These are phyloP conservation scores for Calonectria pteridis DNA, from an alignment of 2,329 filamentous ascomycete genomes.

Conservation along the genomic window DNA sequence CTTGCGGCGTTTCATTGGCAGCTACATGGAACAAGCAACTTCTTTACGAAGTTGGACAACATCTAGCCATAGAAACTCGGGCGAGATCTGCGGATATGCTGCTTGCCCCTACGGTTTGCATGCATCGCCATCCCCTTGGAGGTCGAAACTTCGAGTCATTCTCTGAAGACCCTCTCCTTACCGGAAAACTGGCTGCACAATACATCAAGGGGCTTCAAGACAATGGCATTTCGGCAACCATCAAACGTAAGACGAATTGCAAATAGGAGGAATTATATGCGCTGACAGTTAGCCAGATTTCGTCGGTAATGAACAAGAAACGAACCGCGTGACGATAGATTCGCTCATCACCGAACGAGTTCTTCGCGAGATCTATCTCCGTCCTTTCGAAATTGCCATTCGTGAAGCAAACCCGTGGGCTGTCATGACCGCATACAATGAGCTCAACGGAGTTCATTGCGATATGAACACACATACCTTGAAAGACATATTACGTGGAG, in stretches of 20 bases:
- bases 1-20: slow-evolving; percentile 82
- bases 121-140: slow-evolving; percentile 86
- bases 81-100: slow-evolving; percentile 81
- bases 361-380: slow-evolving; percentile 78
- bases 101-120: slow-evolving; percentile 83
- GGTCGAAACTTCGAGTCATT: slow-evolving; percentile 90
- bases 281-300: slow-evolving; percentile 60
- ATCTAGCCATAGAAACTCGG: slow-evolving; percentile 78
- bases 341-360: slow-evolving; percentile 74
- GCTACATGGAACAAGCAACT: slow-evolving; percentile 83
- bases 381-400: slow-evolving; percentile 80
- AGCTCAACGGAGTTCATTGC: slow-evolving; percentile 73
- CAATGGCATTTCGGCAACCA: slow-evolving; percentile 79
- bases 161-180: slow-evolving; percentile 84
- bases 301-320: slow-evolving; percentile 81
- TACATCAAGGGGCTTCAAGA: slow-evolving; percentile 81
- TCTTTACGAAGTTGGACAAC: slow-evolving; percentile 75
- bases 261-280: background rate
- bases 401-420: slow-evolving; percentile 78
- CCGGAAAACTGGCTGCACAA: slow-evolving; percentile 78
- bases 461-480: slow-evolving; percentile 65
- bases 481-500: slow-evolving; percentile 69
- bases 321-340: slow-evolving; percentile 66
- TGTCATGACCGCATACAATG: slow-evolving; percentile 77
- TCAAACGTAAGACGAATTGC: slow-evolving; percentile 71